These are phyloP conservation scores for Exobasidium cylindrosporum DNA, from an alignment of 1,284 basidiomycete genomes.

Conservation along the genomic window DNA sequence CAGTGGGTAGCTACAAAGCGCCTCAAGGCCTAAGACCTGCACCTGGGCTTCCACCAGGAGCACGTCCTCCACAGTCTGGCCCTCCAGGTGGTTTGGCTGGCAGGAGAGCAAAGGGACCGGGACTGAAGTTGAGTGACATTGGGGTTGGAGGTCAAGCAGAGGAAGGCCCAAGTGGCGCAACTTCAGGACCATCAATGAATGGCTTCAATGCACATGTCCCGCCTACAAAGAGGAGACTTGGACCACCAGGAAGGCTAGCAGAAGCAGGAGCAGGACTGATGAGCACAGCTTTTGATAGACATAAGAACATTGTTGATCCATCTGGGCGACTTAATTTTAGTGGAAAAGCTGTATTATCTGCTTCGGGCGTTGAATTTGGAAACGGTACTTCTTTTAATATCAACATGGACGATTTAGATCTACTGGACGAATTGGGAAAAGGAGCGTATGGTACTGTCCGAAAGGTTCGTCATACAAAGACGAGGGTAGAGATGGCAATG, in stretches of 20 bases:
- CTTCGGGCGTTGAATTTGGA: conserved; percentile 89
- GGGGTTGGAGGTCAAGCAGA: conserved; percentile 12
- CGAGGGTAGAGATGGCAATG: conserved; percentile 96
- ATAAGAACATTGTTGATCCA: conserved; percentile 91
- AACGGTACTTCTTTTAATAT: conserved; percentile 89
- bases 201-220: conserved; percentile 33
- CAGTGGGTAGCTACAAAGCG: neutral
- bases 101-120: conserved; percentile 62
- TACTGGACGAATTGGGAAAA: conserved; percentile 81
- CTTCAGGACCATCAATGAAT: conserved; percentile 33
- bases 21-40: conserved; percentile 3
- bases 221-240: conserved; percentile 53
- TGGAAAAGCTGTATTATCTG: conserved; percentile 87
- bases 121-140: conserved; percentile 8
- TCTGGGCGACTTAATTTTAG: conserved; percentile 88
- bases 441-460: conserved; percentile 98
- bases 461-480: conserved; percentile 88
- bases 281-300: conserved; percentile 83
- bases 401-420: conserved; percentile 90
- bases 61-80: conserved; percentile 11
- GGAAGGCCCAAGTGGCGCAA: conserved; percentile 25
- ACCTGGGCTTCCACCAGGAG: conserved; percentile 11
- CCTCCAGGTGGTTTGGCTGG: conserved; percentile 58
- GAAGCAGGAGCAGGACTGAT: conserved; percentile 58
- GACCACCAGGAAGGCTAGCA: conserved; percentile 57